phyloP scores from a whole-genome alignment of 805 yeast species.

The Millerozyma miso region DNA sequence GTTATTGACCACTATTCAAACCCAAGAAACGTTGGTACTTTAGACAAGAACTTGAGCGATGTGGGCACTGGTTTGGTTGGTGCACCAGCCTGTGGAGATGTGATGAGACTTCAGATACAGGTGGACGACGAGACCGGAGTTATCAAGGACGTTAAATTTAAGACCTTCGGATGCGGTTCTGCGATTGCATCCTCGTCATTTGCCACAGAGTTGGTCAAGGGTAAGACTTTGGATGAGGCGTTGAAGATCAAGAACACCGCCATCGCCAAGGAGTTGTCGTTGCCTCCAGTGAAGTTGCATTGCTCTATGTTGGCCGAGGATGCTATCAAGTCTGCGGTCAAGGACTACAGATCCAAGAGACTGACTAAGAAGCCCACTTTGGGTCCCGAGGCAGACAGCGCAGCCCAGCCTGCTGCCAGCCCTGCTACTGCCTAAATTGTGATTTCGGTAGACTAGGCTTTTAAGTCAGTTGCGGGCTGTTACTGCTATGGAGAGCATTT shows the following conservation, averaged over 20 bases:
- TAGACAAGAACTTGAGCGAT: conserved; percentile 67
- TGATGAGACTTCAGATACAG: conserved; percentile 93
- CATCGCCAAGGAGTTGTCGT: conserved; percentile 88
- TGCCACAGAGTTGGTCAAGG: conserved; percentile 92
- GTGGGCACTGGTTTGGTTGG: conserved; percentile 98
- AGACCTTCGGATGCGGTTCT: conserved; percentile 98
- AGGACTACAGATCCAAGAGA: conserved; percentile 89
- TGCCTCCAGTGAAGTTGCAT: conserved; percentile 96
- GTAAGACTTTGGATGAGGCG: conserved; percentile 92
- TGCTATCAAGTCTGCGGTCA: conserved; percentile 95
- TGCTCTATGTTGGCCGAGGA: conserved; percentile 99
- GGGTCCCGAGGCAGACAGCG: conserved; percentile 51
- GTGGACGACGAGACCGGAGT: conserved; percentile 88
- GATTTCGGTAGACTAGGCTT: too few relatives aligned
- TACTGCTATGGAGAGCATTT: too few relatives aligned
- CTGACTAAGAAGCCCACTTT: conserved; percentile 47
- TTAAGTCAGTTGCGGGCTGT: too few relatives aligned
- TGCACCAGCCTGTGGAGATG: conserved; percentile 99
- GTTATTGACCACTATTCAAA: conserved; percentile 95
- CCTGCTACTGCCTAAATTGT: background rate
- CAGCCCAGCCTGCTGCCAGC: conserved; percentile 11
- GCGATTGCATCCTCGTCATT: conserved; percentile 96
- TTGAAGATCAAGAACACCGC: conserved; percentile 87
- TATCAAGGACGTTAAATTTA: conserved; percentile 92
- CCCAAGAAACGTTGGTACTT: conserved; percentile 94